Evolutionary conservation across 805 yeast species (phyloP).

Genomic region (Yarrowia sp.): DNA sequence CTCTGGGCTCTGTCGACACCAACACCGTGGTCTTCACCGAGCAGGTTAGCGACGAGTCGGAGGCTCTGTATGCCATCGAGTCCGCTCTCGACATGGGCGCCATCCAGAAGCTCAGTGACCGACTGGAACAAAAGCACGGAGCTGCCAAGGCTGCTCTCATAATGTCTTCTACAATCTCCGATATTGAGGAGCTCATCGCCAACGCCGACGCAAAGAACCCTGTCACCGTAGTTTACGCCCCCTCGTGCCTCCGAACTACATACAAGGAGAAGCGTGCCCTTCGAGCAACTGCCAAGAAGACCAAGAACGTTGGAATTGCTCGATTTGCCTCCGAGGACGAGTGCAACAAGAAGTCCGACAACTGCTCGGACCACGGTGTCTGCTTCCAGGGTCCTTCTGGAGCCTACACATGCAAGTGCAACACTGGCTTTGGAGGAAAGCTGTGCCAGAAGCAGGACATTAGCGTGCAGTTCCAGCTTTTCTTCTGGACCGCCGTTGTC

Average conservation of each 20-base stretch:
- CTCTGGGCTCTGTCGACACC: background rate
- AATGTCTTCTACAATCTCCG: background rate
- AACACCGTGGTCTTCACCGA: constrained; percentile 7
- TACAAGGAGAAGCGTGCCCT: constrained; percentile 6
- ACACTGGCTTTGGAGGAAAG: constrained; percentile 43
- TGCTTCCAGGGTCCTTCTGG: constrained; percentile 38
- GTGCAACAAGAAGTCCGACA: constrained; percentile 39
- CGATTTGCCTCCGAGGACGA: constrained; percentile 36
- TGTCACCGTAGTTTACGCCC: constrained; percentile 22
- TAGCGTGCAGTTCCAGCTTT: constrained; percentile 61
- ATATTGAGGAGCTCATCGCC: background rate
- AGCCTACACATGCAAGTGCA: constrained; percentile 40
- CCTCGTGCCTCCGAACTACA: constrained; percentile 1
- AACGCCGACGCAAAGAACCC: constrained; percentile 9
- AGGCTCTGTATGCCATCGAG: constrained; percentile 7
- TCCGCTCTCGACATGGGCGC: constrained; percentile 1
- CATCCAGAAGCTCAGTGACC: constrained; percentile 19
- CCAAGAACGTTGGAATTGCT: background rate
- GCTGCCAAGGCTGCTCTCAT: constrained; percentile 1
- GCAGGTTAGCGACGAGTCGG: background rate
- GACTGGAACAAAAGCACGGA: constrained; percentile 10
- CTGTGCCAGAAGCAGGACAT: constrained; percentile 69
- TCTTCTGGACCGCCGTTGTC: constrained; percentile 63
- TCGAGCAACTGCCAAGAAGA: constrained; percentile 13
- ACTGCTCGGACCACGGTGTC: constrained; percentile 43